Conservation (phyloP, 164 flowering plant species). For the Euptelea pleiosperma region DNA sequence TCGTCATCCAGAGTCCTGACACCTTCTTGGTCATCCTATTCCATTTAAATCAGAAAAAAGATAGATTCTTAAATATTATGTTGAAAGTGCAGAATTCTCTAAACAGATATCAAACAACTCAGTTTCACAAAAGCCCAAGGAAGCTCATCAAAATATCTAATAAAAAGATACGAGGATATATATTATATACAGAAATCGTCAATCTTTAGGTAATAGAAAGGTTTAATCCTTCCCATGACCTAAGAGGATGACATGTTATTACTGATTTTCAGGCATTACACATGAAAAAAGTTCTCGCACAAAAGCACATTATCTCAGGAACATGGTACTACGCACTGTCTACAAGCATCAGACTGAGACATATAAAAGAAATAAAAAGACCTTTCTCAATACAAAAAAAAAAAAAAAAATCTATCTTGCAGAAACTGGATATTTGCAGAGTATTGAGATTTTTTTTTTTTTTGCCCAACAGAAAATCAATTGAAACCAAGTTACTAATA, state of each 20-base stretch:
- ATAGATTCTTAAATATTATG: background rate
- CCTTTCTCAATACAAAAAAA: background rate
- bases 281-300: too few species aligned
- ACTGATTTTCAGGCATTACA: too few species aligned
- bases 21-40: constrained; percentile 84
- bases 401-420: background rate
- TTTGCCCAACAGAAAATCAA: background rate
- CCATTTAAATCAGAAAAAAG: constrained; percentile 1
- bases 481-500: background rate
- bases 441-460: too few species aligned
- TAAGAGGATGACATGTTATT: too few species aligned
- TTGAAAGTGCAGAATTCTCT: background rate
- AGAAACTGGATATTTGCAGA: background rate
- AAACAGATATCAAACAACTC: background rate
- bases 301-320: too few species aligned
- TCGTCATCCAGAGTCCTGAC: constrained; percentile 78
- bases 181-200: too few species aligned
- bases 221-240: too few species aligned
- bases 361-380: too few species aligned
- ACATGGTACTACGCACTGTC: too few species aligned
- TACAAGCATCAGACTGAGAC: too few species aligned
- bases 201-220: too few species aligned
- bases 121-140: background rate
- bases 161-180: background rate
- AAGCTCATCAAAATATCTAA: constrained; percentile 3